Conservation (phyloP, 371 early-diverging fungal genomes). For the Capillidium rhysosporum region DNA sequence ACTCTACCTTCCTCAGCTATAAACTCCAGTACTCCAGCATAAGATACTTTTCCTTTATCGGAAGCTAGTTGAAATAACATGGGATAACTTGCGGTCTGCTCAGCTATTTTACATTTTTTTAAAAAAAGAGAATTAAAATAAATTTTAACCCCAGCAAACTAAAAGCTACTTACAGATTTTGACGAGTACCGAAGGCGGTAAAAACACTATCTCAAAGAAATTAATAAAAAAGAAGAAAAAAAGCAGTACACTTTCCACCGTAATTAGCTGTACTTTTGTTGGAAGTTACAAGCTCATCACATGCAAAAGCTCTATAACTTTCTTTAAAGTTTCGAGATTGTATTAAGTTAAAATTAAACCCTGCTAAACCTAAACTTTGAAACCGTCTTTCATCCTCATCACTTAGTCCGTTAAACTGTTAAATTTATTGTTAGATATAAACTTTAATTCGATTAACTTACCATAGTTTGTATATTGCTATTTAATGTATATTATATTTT, state of each 20-base stretch:
- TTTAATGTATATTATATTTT: too few relatives aligned
- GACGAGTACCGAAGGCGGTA: conserved; percentile 77
- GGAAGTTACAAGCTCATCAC: conserved; percentile 60
- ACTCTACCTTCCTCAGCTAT: conserved; percentile 92
- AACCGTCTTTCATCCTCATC: not conserved
- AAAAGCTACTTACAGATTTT: conserved; percentile 38
- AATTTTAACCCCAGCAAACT: not conserved
- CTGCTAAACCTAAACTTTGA: not conserved
- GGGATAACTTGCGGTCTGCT: conserved; percentile 77
- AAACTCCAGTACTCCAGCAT: conserved; percentile 98
- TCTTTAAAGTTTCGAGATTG: conserved; percentile 22
- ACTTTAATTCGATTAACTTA: too few relatives aligned
- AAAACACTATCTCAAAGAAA: conserved; percentile 29
- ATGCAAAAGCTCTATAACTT: conserved; percentile 56
- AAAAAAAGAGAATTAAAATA: not conserved
- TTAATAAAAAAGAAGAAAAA: conserved; percentile 1
- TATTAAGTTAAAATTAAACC: not conserved
- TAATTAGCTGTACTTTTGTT: conserved; percentile 56
- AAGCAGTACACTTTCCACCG: conserved; percentile 59
- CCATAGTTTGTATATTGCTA: too few relatives aligned
- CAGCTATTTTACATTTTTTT: conserved; percentile 22
- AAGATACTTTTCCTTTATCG: conserved; percentile 35
- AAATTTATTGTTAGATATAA: too few relatives aligned
- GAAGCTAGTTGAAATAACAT: conserved; percentile 71
- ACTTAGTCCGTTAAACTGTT: not conserved